Conservation (phyloP, 2,329 filamentous ascomycete species). For the Zarea fungicola region DNA sequence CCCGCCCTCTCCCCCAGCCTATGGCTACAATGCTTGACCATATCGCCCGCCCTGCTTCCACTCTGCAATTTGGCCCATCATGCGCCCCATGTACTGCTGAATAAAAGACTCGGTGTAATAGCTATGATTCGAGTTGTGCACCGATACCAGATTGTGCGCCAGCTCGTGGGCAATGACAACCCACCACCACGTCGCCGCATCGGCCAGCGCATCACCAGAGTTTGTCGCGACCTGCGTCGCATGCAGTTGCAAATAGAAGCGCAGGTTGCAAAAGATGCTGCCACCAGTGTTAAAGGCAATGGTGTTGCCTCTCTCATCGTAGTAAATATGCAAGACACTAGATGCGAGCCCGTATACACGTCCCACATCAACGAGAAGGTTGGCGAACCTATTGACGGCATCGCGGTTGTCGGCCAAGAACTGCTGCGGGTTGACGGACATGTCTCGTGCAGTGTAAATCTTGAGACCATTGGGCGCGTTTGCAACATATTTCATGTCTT, state of each 20-base stretch:
- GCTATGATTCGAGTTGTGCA: slow-evolving; percentile 74
- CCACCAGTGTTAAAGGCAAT: slow-evolving; percentile 91
- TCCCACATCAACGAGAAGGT: slow-evolving; percentile 63
- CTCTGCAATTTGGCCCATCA: slow-evolving; percentile 48
- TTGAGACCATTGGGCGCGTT: slow-evolving; percentile 69
- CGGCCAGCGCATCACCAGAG: slow-evolving; percentile 46
- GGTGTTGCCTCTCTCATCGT: slow-evolving; percentile 70
- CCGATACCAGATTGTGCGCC: slow-evolving; percentile 81
- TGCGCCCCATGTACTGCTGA: slow-evolving; percentile 68
- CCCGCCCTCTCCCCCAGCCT: no score
- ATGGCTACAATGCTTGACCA: no score
- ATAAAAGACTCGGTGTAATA: slow-evolving; percentile 83
- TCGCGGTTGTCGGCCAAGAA: slow-evolving; percentile 59
- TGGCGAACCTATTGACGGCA: slow-evolving; percentile 64
- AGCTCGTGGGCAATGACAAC: slow-evolving; percentile 93
- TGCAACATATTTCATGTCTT: slow-evolving; percentile 67
- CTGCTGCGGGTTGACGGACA: slow-evolving; percentile 37
- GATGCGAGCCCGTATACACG: slow-evolving; percentile 66
- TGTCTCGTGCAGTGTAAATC: slow-evolving; percentile 60
- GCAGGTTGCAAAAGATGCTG: slow-evolving; percentile 88
- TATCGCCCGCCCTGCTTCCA: slow-evolving; percentile 7
- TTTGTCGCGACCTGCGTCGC: slow-evolving; percentile 37
- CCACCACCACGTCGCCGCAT: slow-evolving; percentile 85
- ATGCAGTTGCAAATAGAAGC: slow-evolving; percentile 81
- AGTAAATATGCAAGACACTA: slow-evolving; percentile 76